These are phyloP conservation scores for Alnus rubra DNA, from an alignment of 306 rosid species.

Conservation along the genomic window DNA sequence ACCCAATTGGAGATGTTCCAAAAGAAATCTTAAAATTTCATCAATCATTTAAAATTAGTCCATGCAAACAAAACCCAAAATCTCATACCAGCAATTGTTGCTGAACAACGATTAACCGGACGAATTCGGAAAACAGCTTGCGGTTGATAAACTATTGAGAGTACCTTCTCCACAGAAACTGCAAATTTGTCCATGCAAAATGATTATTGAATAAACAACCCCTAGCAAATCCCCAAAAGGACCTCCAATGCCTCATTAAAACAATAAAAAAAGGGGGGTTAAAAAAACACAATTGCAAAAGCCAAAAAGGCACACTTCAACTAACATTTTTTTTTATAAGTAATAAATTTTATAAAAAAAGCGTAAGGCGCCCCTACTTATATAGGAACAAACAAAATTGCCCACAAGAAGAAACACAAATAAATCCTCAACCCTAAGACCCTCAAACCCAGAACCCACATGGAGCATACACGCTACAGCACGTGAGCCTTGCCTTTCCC, in stretches of 20 bases:
- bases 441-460: too few relatives aligned
- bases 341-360: too few relatives aligned
- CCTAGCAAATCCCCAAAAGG: not conserved
- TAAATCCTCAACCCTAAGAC: too few relatives aligned
- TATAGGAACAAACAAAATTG: too few relatives aligned
- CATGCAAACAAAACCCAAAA: constrained; percentile 10
- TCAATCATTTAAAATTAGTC: not conserved
- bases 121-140: constrained; percentile 88
- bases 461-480: too few relatives aligned
- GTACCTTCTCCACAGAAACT: constrained; percentile 94
- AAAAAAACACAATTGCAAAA: not conserved
- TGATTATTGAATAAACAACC: not conserved
- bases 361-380: too few relatives aligned
- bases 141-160: constrained; percentile 91
- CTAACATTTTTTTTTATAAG: not conserved
- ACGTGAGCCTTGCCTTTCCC: too few relatives aligned
- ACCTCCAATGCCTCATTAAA: not conserved
- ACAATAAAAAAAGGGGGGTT: not conserved
- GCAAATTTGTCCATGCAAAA: constrained; percentile 30
- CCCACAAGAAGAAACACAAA: too few relatives aligned
- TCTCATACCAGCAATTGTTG: constrained; percentile 83
- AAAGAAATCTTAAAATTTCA: not conserved
- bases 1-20: not conserved
- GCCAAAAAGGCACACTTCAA: not conserved
- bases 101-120: constrained; percentile 81